phyloP scores from a whole-genome alignment of 495 filamentous ascomycete genomes.

The Chaetomidium leptoderma region DNA sequence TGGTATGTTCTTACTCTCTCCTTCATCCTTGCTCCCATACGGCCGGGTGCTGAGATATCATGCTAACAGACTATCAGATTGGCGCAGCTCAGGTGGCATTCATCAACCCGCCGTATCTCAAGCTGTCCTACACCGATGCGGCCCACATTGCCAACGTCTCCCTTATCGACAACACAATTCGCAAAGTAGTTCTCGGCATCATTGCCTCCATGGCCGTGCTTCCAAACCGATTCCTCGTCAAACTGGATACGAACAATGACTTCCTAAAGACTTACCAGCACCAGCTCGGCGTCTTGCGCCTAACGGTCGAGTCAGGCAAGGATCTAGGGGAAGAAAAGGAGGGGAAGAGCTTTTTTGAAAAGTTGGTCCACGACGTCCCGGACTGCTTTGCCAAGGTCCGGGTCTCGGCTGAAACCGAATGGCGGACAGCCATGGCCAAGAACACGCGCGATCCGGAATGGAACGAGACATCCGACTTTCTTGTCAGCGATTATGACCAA shows the following conservation, averaged over 20 bases:
- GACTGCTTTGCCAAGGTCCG: slow-evolving; percentile 41
- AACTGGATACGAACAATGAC: slow-evolving; percentile 39
- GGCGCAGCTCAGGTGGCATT: slow-evolving; percentile 43
- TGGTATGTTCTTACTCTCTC: slow-evolving; percentile 25
- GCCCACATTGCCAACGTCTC: slow-evolving; percentile 37
- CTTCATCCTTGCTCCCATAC: neutral
- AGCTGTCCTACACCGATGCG: slow-evolving; percentile 41
- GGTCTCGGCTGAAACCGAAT: slow-evolving; percentile 36
- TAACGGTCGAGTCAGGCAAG: slow-evolving; percentile 38
- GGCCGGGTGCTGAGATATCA: too few species aligned
- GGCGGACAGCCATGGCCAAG: slow-evolving; percentile 35
- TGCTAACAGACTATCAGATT: slow-evolving; percentile 28
- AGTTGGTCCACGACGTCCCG: slow-evolving; percentile 32
- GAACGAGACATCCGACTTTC: slow-evolving; percentile 42
- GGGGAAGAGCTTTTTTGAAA: slow-evolving; percentile 31
- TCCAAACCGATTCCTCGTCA: slow-evolving; percentile 43
- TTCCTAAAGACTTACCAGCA: slow-evolving; percentile 43
- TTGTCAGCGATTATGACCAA: slow-evolving; percentile 39
- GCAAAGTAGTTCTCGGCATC: slow-evolving; percentile 36
- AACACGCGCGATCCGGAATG: slow-evolving; percentile 38
- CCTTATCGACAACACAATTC: slow-evolving; percentile 33
- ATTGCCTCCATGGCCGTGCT: slow-evolving; percentile 39
- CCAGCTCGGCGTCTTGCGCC: slow-evolving; percentile 37
- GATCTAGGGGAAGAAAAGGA: slow-evolving; percentile 28
- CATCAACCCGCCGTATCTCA: slow-evolving; percentile 41